These are phyloP conservation scores for Phytophthora citricola DNA, from an alignment of 352 stramenopile genomes.

Conservation along the genomic window DNA sequence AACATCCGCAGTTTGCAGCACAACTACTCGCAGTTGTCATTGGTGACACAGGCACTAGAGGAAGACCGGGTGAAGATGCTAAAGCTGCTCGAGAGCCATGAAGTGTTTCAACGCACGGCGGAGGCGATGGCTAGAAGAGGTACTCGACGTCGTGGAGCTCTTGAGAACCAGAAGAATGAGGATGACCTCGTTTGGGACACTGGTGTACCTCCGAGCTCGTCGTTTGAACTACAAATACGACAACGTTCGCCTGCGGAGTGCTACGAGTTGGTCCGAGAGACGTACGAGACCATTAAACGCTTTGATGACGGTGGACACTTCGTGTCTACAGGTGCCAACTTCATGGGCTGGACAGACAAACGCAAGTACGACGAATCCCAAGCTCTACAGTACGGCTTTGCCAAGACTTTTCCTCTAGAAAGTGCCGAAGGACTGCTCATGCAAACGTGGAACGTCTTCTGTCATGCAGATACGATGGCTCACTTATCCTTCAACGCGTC, in stretches of 20 bases:
- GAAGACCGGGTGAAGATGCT: constrained; percentile 51
- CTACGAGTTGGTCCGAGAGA: constrained; percentile 65
- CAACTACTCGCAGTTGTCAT: constrained; percentile 44
- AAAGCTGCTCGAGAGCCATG: constrained; percentile 40
- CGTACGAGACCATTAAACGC: constrained; percentile 55
- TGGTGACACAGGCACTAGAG: constrained; percentile 44
- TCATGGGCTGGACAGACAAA: constrained; percentile 63
- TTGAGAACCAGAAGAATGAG: neutral
- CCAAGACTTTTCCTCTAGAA: constrained; percentile 47
- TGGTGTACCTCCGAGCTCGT: constrained; percentile 43
- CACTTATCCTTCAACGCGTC: constrained; percentile 55
- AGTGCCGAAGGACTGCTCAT: constrained; percentile 43
- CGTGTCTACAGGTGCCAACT: constrained; percentile 38
- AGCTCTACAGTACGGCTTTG: constrained; percentile 54
- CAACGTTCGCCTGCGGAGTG: constrained; percentile 34
- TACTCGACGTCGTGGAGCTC: neutral
- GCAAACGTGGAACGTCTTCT: constrained; percentile 55
- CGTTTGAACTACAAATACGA: constrained; percentile 35
- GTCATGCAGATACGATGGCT: constrained; percentile 47
- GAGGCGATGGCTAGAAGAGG: constrained; percentile 28
- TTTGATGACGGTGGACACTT: constrained; percentile 48
- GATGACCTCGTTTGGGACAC: constrained; percentile 29
- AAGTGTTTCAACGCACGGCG: constrained; percentile 42
- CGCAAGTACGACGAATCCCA: constrained; percentile 43
- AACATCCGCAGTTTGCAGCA: constrained; percentile 20